Evolutionary conservation across 139 green algal genomes (phyloP), one percentile per base, ranked within the genome.

Genomic region (Trebouxia sp.): DNA sequence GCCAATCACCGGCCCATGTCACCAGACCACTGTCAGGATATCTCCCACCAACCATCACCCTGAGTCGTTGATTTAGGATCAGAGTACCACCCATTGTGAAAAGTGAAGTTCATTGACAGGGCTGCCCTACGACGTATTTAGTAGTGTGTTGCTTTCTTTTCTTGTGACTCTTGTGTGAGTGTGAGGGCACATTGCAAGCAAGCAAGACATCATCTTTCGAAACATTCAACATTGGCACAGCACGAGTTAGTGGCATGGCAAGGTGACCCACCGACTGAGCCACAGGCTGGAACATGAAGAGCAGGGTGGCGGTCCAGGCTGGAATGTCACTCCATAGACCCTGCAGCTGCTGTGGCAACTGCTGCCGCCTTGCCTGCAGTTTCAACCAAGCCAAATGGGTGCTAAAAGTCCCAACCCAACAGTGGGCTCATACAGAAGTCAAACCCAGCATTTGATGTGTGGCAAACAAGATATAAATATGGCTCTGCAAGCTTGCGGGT

Each of bases 211-310:
- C n/a, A n/a, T n/a, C n/a, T n/a, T n/a, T n/a, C n/a, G n/a, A n/a
- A n/a, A n/a, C n/a, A n/a, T n/a, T n/a, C n/a, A n/a, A n/a, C n/a
- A n/a, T n/a, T n/a, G n/a, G n/a, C 50, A 1, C 22, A 17, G 26
- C 20, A 22, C 50, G 20, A 3, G 20, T 28, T 6, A 22, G 4
- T 28, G 50, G 20, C 22, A 22, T 5, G 22, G 50, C 3, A 3
- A 58, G 22, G 50, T 22, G 20, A 74, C 75, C 38, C 53, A 89
- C 88, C 77, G 94, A 80, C 67, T 94, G 89, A 30, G 90, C 91
- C 2, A 95, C 83, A 1, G 92, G 92, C 87, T 95, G 91, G 55
- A 92, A 87, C 84, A 90, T 90, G 79, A 96, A 95, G 20, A 95
- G 90, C 43, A 91, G 55, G 8, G 90, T 96, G 39, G 92, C 92